Evolutionary conservation across 176 grass and related monocot species (phyloP), one percentile per base, ranked within the genome.

Genomic region (Pharus latifolius): DNA sequence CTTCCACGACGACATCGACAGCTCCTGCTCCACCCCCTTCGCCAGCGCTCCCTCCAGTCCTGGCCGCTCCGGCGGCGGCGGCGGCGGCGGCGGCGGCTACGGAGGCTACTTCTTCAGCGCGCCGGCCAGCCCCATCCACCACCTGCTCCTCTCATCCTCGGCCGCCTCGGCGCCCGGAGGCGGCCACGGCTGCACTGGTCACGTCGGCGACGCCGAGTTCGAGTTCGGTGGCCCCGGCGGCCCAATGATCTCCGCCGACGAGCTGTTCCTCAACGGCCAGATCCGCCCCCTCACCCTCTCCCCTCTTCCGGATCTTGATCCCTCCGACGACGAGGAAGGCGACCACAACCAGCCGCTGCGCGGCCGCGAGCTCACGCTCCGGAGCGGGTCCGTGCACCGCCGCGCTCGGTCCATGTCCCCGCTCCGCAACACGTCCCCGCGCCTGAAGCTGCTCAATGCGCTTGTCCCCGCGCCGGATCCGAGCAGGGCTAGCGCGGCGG

Each of bases 101-200:
- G 85, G 88, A 10, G 85, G 92, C 0, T 93, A 90, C 71, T 98
- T 98, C 87, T 98, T 93, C 87, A 98, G 94, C 63, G 90, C 86
- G 16, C 94, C 94, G 12, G 87, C 94, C 2, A 98, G 94, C 79
- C 94, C 94, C 67, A 92, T 98, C 73, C 94, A 98, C 87, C 91
- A 85, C 74, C 82, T 98, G 1, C 76, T 91, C 15, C 53, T 91
- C 28, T 87, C 88, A 20, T 57, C 82, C 4, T 79, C 64, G 10
- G 40, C 43, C 2, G 46, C 65, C n/a, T 68, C 86, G 14, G 62
- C 65, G 1, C 25, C 33, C 16, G 17, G 55, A 10, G 14, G 67
- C 0, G 46, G 50, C 2, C 60, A 31, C 5, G 62, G 48, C 19
- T 51, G 55, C 12, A 51, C 23, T 5, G 55, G 66, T 8, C 61